Evolutionary conservation across 116 monocot species (phyloP), one percentile per base, ranked within the genome.

Genomic region (Iris pallida): DNA sequence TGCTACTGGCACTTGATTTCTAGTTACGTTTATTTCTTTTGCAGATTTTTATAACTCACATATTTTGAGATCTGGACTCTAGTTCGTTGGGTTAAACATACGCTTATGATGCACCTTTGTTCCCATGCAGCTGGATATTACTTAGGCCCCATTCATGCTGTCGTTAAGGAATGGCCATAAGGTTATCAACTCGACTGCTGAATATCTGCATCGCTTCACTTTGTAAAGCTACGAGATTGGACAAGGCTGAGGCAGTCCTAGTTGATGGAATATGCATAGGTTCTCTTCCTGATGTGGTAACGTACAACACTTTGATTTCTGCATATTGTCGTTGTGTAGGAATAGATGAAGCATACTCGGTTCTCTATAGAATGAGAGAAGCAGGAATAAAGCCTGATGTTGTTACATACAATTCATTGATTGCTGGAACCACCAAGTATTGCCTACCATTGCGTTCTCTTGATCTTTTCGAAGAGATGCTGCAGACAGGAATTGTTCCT

Each of bases 341-440:
- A 4, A 16, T 93, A 43, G 68, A 83, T 45, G 73, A 76, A 65
- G 97, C 87, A 7, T 71, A 85, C 57, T 69, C 64, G 10, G 65
- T 90, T 71, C n/a, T 87, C 20, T 16, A 45, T 47, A 76, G 97
- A 64, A 97, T 97, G 93, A 69, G 72, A 20, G 83, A 90, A 62
- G 85, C 90, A 11, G 88, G 93, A 15, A 20, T 93, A 6, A 63
- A 68, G 2, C 93, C 99, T 0, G 88, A 93, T 77, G 78, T 79
- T 15, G 73, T 88, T 52, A 88, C 90, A n/a, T 99, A 90, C 80
- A 99, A 99, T 61, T 81, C 90, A 11, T 68, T 99, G 53, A 83
- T 99, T 47, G 73, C 84, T 7, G 88, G 86, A 2, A 85, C 86
- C 0, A 60, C 82, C 13, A 75, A 72, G 49, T 53, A 70, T 42